Evolutionary conservation across 192 early-diverging fungal genomes (phyloP).

Genomic region (Backusella sp.): DNA sequence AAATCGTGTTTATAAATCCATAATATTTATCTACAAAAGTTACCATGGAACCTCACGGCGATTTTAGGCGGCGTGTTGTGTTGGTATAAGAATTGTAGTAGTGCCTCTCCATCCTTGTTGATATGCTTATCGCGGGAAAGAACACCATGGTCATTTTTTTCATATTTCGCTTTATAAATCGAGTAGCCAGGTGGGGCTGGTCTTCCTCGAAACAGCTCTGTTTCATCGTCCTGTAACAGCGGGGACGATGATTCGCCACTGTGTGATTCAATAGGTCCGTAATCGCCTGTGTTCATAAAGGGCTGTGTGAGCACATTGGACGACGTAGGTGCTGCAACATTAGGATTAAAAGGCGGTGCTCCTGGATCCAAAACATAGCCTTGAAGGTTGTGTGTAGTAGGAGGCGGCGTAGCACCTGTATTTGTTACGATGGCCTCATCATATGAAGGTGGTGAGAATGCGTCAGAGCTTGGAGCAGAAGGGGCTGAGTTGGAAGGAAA

Average conservation of each 20-base stretch:
- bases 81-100: slow-evolving; percentile 29
- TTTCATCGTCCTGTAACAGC: neutral
- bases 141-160: slow-evolving; percentile 13
- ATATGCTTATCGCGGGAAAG: slow-evolving; percentile 37
- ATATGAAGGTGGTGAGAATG: slow-evolving; percentile 4
- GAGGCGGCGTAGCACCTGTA: neutral
- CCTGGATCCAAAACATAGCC: slow-evolving; percentile 12
- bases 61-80: slow-evolving; percentile 33
- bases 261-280: neutral
- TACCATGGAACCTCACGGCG: slow-evolving; percentile 10
- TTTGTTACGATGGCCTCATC: slow-evolving; percentile 11
- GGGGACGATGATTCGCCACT: neutral
- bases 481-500: neutral
- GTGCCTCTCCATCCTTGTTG: slow-evolving; percentile 35
- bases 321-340: neutral
- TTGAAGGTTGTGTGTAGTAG: neutral
- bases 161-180: slow-evolving; percentile 27
- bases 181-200: slow-evolving; percentile 33
- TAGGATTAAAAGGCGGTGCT: neutral
- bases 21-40: neutral
- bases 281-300: neutral
- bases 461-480: neutral
- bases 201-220: slow-evolving; percentile 10
- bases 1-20: neutral
- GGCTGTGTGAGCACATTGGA: neutral